Evolutionary conservation across 2,329 filamentous ascomycete species (phyloP).

Genomic region (Orbilia brochopaga): DNA sequence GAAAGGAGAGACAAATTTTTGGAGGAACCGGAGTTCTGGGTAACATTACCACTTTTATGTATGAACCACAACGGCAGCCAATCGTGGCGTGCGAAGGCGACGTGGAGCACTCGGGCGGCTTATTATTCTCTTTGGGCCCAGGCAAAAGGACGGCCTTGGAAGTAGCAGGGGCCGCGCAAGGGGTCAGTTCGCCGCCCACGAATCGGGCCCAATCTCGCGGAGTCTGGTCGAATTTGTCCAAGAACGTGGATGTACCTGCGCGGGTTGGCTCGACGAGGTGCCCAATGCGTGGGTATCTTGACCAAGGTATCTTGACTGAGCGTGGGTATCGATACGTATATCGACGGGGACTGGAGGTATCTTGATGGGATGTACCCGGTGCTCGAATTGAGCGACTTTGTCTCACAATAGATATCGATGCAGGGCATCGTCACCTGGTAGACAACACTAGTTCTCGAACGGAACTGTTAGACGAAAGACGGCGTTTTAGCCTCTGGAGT

Average conservation of each 20-base stretch:
- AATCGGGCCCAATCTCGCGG: constrained; percentile 36
- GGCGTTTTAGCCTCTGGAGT: constrained; percentile 45
- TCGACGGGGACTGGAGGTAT: not conserved
- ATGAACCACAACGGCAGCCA: constrained; percentile 29
- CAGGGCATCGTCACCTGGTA: constrained; percentile 36
- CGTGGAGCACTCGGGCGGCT: constrained; percentile 46
- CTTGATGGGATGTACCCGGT: no score
- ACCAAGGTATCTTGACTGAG: not conserved
- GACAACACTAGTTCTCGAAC: constrained; percentile 49
- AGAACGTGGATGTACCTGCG: no score
- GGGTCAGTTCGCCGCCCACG: constrained; percentile 23
- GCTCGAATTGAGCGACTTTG: not conserved
- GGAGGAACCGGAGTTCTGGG: constrained; percentile 48
- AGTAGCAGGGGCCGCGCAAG: constrained; percentile 21
- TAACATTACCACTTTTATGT: constrained; percentile 42
- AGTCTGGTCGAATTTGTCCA: not conserved
- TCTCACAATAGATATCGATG: constrained; percentile 1
- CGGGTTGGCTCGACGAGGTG: not conserved
- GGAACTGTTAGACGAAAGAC: constrained; percentile 49
- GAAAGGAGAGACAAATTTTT: constrained; percentile 50
- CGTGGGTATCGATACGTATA: no score
- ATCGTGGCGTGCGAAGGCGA: constrained; percentile 40
- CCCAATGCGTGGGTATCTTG: not conserved
- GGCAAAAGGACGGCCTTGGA: constrained; percentile 27
- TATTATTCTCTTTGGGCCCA: constrained; percentile 39